These are phyloP conservation scores for Kodamaea arcana DNA, from an alignment of 1,139 yeast genomes.

Conservation along the genomic window DNA sequence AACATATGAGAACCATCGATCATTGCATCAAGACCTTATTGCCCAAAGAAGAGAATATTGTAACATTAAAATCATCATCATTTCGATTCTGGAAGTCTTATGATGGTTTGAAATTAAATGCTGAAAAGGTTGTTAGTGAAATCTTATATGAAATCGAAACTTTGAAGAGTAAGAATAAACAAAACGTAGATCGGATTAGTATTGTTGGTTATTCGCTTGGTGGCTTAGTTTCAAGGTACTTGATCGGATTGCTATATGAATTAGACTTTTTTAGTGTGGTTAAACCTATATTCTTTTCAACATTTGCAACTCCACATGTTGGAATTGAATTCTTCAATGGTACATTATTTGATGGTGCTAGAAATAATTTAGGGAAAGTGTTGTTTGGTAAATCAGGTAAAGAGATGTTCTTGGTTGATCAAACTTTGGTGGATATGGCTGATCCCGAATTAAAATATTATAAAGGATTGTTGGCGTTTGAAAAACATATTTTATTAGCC, in stretches of 20 bases:
- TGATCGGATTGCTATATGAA: slow-evolving; percentile 61
- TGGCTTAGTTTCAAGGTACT: slow-evolving; percentile 50
- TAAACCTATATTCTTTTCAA: slow-evolving; percentile 63
- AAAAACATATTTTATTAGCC: slow-evolving; percentile 58
- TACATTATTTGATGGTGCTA: slow-evolving; percentile 37
- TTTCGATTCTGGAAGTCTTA: slow-evolving; percentile 76
- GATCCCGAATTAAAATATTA: slow-evolving; percentile 49
- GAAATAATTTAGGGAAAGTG: slow-evolving; percentile 59
- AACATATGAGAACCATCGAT: slow-evolving; percentile 63
- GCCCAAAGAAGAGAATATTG: slow-evolving; percentile 31
- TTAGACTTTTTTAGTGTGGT: slow-evolving; percentile 54
- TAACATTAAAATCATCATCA: slow-evolving; percentile 62
- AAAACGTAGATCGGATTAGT: slow-evolving; percentile 36
- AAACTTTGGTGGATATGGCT: slow-evolving; percentile 48
- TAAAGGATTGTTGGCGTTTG: slow-evolving; percentile 55
- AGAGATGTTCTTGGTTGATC: slow-evolving; percentile 59
- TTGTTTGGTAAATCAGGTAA: slow-evolving; percentile 71
- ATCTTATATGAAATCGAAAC: slow-evolving; percentile 53
- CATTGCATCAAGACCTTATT: slow-evolving; percentile 44
- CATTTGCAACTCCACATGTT: slow-evolving; percentile 90
- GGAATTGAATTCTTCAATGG: slow-evolving; percentile 56
- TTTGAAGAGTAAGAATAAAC: slow-evolving; percentile 35
- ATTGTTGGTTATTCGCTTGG: slow-evolving; percentile 45
- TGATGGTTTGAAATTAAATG: slow-evolving; percentile 76
- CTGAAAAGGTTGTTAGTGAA: slow-evolving; percentile 65